Conservation (phyloP, 148 eudicot species). For the Chenopodium suecicum region DNA sequence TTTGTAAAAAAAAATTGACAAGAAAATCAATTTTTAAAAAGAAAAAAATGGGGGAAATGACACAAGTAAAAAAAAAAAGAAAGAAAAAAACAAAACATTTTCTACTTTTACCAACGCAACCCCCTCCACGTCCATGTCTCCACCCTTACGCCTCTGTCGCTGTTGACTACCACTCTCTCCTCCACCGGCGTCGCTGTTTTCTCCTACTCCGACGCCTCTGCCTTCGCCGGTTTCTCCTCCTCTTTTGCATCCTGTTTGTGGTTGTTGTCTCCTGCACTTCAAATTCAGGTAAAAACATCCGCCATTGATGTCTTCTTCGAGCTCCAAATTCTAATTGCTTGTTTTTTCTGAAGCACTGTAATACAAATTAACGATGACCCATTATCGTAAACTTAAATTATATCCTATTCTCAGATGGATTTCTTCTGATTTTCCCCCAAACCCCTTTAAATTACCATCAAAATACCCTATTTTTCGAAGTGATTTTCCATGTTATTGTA, state of each 20-base stretch:
- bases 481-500: slow-evolving; percentile 16
- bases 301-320: slow-evolving; percentile 15
- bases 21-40: too few species aligned
- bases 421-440: slow-evolving; percentile 33
- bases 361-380: slow-evolving; percentile 30
- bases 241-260: background rate
- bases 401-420: slow-evolving; percentile 36
- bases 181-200: background rate
- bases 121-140: background rate
- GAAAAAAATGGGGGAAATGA: too few species aligned
- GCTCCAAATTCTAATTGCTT: background rate
- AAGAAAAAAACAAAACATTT: too few species aligned
- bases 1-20: too few species aligned
- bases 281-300: slow-evolving; percentile 18
- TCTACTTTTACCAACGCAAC: background rate
- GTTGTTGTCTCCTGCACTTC: too few species aligned
- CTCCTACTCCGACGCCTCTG: background rate
- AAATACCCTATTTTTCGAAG: slow-evolving; percentile 14
- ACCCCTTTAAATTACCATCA: slow-evolving; percentile 11
- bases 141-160: background rate
- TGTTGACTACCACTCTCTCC: background rate
- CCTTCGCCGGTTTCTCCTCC: background rate
- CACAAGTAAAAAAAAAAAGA: too few species aligned
- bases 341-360: background rate
- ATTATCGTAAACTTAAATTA: slow-evolving; percentile 36